Evolutionary conservation across 331 rosid genomes (phyloP).

Genomic region (Malus hybrid): DNA sequence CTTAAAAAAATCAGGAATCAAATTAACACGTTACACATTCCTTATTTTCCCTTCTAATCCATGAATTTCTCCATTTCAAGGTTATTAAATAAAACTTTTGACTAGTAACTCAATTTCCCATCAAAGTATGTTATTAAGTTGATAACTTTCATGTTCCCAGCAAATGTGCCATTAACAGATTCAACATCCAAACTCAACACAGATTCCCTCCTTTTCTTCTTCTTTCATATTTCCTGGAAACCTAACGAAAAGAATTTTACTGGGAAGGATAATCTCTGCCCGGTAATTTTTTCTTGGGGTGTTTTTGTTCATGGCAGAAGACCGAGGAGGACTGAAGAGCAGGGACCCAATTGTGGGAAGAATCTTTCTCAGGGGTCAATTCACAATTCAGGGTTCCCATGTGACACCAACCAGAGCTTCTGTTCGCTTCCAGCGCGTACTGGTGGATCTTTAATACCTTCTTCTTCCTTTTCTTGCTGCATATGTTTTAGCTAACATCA

Average conservation of each 20-base stretch:
- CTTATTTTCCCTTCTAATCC: background rate
- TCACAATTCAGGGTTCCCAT: constrained; percentile 33
- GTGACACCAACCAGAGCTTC: constrained; percentile 23
- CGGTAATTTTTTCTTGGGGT: background rate
- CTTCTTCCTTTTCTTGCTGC: too few relatives aligned
- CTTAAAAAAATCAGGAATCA: background rate
- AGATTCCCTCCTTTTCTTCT: too few relatives aligned
- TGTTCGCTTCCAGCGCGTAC: background rate
- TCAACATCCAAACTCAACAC: too few relatives aligned
- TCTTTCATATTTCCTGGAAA: background rate
- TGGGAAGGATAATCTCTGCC: background rate
- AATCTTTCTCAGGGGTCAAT: background rate
- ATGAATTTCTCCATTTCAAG: background rate
- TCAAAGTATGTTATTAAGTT: background rate
- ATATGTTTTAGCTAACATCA: too few relatives aligned
- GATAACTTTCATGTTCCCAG: background rate
- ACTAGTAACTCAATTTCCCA: background rate
- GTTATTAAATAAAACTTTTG: too few relatives aligned
- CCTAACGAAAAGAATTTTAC: background rate
- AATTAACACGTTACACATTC: too few relatives aligned
- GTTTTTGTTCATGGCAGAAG: background rate
- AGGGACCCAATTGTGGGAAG: background rate
- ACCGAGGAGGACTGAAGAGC: background rate
- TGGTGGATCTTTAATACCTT: too few relatives aligned
- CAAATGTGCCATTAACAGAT: background rate